Percentiles rank a stretch among this genome's conserved stretches.
These are phyloP conservation scores for Jatropha podagrica DNA, from an alignment of 441 rosid genomes.

Conservation along the genomic window DNA sequence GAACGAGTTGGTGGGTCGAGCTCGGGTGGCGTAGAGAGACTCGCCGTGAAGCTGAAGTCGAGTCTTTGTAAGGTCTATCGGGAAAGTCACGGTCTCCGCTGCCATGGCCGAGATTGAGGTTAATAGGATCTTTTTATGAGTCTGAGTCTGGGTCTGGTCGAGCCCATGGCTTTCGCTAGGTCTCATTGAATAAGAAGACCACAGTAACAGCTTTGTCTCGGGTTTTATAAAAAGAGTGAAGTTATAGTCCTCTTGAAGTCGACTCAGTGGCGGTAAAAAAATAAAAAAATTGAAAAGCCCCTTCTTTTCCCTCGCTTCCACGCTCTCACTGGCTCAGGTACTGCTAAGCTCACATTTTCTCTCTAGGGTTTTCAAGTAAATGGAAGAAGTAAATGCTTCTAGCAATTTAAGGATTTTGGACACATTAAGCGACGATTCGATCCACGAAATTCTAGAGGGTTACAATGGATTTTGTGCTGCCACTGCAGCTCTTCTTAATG, in stretches of 20 bases:
- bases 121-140: constrained; percentile 45
- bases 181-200: constrained; percentile 5
- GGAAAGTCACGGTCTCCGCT: constrained; percentile 80
- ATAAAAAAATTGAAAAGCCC: not conserved
- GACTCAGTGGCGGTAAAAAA: not conserved
- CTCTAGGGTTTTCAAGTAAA: constrained; percentile 26
- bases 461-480: constrained; percentile 60
- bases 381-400: constrained; percentile 54
- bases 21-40: constrained; percentile 32
- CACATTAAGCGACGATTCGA: constrained; percentile 44
- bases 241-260: not conserved
- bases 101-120: constrained; percentile 82
- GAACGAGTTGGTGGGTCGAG: constrained; percentile 50
- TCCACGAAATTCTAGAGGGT: constrained; percentile 55
- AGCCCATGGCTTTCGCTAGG: constrained; percentile 15
- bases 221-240: not conserved
- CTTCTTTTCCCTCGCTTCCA: not conserved
- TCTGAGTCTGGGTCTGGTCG: constrained; percentile 18
- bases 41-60: constrained; percentile 79
- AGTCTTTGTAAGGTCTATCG: constrained; percentile 80
- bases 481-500: constrained; percentile 51
- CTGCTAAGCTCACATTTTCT: not conserved
- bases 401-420: constrained; percentile 52
- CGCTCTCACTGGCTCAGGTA: not conserved
- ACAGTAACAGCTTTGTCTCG: not conserved